Percentiles rank a stretch among this genome's conserved stretches.
Conservation (phyloP, 1,139 yeast species). For the Suhomyces bokatorum region DNA sequence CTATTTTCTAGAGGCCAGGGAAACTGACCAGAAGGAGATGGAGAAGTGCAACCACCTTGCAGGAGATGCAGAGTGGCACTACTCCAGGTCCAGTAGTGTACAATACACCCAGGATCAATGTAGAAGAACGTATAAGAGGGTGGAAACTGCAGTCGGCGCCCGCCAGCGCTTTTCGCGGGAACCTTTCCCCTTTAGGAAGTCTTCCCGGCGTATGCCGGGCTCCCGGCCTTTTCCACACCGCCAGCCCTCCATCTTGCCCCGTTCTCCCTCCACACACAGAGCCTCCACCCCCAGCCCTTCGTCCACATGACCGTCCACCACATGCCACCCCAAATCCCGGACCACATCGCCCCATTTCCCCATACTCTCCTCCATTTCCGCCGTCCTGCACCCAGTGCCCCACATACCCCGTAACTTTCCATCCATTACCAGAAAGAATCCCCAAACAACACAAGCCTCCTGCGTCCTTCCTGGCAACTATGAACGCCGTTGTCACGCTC, state of each 20-base stretch:
- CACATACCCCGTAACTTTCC: constrained; percentile 3
- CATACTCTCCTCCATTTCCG: background rate
- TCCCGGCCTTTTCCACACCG: too few species aligned
- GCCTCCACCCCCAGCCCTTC: background rate
- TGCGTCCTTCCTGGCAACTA: background rate
- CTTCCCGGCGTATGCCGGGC: background rate
- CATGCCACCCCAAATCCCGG: background rate
- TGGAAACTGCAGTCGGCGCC: too few species aligned
- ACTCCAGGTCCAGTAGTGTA: too few species aligned
- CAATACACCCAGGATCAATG: too few species aligned
- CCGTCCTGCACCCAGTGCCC: constrained; percentile 2
- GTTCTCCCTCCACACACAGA: background rate
- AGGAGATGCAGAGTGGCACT: too few species aligned
- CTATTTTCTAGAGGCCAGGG: too few species aligned
- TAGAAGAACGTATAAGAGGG: too few species aligned
- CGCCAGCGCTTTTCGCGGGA: background rate
- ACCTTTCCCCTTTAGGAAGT: background rate
- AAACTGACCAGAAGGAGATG: too few species aligned
- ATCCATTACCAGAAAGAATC: background rate
- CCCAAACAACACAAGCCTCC: background rate
- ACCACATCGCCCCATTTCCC: background rate
- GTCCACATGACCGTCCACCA: background rate
- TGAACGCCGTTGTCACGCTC: constrained; percentile 62
- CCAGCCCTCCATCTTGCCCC: background rate
- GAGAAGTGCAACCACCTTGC: too few species aligned